Evolutionary conservation across 768 basidiomycete genomes (phyloP).

Genomic region (Pulveroboletus frians): DNA sequence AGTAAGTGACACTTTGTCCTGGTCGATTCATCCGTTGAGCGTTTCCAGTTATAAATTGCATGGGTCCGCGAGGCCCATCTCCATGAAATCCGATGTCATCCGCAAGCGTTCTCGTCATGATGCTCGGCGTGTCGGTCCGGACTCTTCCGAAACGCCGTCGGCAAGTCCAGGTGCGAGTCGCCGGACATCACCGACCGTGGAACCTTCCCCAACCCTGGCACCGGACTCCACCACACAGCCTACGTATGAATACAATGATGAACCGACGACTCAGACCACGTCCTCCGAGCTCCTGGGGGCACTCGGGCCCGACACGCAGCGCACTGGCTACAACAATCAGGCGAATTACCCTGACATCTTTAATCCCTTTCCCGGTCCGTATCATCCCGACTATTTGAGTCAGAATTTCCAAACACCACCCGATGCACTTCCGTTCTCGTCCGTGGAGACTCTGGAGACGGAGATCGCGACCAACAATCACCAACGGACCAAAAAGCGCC

Average conservation of each 20-base stretch:
- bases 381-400: slow-evolving; percentile 65
- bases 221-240: slow-evolving; percentile 65
- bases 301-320: slow-evolving; percentile 33
- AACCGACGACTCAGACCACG: slow-evolving; percentile 32
- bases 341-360: slow-evolving; percentile 32
- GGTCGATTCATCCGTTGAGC: slow-evolving; percentile 6
- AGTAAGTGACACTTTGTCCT: slow-evolving; percentile 40
- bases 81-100: slow-evolving; percentile 89
- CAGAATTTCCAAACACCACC: slow-evolving; percentile 43
- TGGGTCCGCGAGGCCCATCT: slow-evolving; percentile 79
- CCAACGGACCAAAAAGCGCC: slow-evolving; percentile 54
- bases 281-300: slow-evolving; percentile 53
- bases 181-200: slow-evolving; percentile 60
- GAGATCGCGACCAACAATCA: slow-evolving; percentile 28
- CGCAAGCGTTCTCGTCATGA: slow-evolving; percentile 84
- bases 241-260: slow-evolving; percentile 46
- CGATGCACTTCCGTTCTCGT: slow-evolving; percentile 52
- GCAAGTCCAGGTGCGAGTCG: slow-evolving; percentile 71
- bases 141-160: slow-evolving; percentile 63
- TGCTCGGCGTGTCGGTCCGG: slow-evolving; percentile 52
- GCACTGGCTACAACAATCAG: slow-evolving; percentile 23
- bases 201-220: slow-evolving; percentile 60
- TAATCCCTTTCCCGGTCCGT: slow-evolving; percentile 62
- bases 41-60: slow-evolving; percentile 66
- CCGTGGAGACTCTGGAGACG: slow-evolving; percentile 42